Evolutionary conservation across 148 eudicot species (phyloP), one percentile per base, ranked within the genome.

Genomic region (Polygonum maritimum): DNA sequence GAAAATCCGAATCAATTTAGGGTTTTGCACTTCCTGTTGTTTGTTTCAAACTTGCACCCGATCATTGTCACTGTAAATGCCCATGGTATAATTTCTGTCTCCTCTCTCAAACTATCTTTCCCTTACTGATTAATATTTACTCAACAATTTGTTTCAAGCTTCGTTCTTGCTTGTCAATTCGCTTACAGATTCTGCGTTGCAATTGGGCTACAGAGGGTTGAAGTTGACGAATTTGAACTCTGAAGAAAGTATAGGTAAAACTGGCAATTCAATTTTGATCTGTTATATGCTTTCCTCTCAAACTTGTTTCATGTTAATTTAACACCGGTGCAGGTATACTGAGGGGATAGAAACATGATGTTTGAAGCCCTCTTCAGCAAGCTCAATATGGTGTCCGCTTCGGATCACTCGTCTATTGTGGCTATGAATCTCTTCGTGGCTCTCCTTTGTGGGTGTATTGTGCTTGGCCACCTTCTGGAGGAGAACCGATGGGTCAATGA

Each of bases 351-450:
- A 77, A 76, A 33, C 26, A 70, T 70, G 75, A 47, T 65, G 13
- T n/a, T 38, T 7, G 31, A 31, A 22, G 57, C 75, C n/a, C 13
- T 77, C 36, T 51, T 38, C 41, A 38, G 67, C 31, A 77, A 65
- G 41, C 45, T 71, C 31, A 63, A 22, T 2, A 71, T 55, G 75
- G 22, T 77, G 75, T 51, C 79, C 19, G 26, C 79, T 39, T 77
- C 79, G 3, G 75, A 77, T 71, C 73, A 77, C 54, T 41, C 47
- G 19, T 77, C 79, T 19, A 48, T 77, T 21, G 79, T 77, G 40
- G 71, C 79, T 12, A 77, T 77, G 79, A 77, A 77, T 77, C 48
- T 77, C n/a, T 77, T 77, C 52, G 79, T 77, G 48, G 79, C 79
- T 3, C 75, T 77, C 38, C 79, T 77, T 39, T 69, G 74, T 40